A percentile compares a stretch with the other conserved stretches of the same genome.
Conservation (phyloP, 306 rosid genomes). For the Calophaca sinica region DNA sequence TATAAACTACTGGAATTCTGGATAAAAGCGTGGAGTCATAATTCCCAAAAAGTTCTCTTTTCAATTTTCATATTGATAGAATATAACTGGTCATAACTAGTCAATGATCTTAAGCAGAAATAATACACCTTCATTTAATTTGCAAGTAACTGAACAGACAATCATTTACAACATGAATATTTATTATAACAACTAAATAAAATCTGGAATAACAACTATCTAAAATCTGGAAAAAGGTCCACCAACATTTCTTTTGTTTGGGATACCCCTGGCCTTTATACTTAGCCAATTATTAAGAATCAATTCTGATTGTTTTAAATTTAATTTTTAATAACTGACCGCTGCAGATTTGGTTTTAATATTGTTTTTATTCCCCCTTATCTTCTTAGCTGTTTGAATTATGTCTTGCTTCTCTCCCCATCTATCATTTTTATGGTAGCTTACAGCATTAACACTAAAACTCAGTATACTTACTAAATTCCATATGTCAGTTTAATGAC, state of each 20-base stretch:
- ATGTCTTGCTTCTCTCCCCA: neutral
- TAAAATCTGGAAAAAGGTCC: slow-evolving; percentile 22
- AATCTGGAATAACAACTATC: neutral
- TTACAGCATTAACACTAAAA: neutral
- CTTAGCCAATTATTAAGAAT: slow-evolving; percentile 9
- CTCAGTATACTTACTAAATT: neutral
- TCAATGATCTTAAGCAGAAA: too few species aligned
- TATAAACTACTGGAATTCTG: neutral
- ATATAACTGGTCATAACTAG: too few species aligned
- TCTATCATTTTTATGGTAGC: slow-evolving; percentile 1
- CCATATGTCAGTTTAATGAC: neutral
- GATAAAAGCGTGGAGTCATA: neutral
- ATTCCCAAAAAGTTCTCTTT: neutral
- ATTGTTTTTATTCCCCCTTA: neutral
- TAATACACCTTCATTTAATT: too few species aligned
- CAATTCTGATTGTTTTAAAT: neutral
- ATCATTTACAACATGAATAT: neutral
- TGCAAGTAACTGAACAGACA: too few species aligned
- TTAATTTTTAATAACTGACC: neutral
- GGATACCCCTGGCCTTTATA: slow-evolving; percentile 9
- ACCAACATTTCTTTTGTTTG: slow-evolving; percentile 16
- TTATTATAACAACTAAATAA: slow-evolving; percentile 1
- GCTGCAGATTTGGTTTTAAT: neutral
- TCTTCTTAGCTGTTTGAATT: neutral
- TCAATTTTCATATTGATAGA: neutral